Evolutionary conservation across 805 yeast species (phyloP).

Genomic region (Phaffomyces opuntiae): DNA sequence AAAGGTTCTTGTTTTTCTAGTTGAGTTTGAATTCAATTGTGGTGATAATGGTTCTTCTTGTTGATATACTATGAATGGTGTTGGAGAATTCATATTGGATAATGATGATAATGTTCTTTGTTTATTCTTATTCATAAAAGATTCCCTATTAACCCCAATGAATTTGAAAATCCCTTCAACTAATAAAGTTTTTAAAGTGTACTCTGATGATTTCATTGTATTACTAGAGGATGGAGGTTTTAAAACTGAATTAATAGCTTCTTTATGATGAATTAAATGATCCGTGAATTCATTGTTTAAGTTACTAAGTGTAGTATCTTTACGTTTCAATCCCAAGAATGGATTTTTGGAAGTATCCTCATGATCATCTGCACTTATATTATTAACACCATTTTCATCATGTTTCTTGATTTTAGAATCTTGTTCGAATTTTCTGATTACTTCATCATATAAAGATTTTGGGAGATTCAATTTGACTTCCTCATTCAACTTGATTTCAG

Average conservation of each 20-base stretch:
- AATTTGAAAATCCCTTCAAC: constrained; percentile 64
- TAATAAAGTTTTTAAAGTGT: constrained; percentile 53
- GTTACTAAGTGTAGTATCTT: not conserved
- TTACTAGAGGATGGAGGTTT: constrained; percentile 1
- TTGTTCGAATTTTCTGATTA: constrained; percentile 35
- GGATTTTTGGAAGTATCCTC: not conserved
- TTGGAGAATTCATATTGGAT: constrained; percentile 17
- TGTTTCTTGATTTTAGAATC: not conserved
- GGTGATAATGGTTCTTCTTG: not conserved
- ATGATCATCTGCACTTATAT: too few relatives aligned
- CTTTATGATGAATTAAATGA: not conserved
- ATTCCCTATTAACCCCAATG: constrained; percentile 52
- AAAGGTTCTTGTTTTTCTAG: constrained; percentile 8
- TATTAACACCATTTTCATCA: not conserved
- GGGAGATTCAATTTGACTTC: constrained; percentile 48
- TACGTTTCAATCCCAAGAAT: not conserved
- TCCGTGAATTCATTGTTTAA: not conserved
- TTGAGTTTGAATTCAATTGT: not conserved
- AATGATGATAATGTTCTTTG: not conserved
- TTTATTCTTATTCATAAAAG: constrained; percentile 15
- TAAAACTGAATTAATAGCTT: not conserved
- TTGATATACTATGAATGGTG: constrained; percentile 9
- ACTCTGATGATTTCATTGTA: constrained; percentile 29
- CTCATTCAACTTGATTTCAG: constrained; percentile 62
- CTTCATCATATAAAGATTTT: constrained; percentile 51